Evolutionary conservation across 139 green algal species (phyloP), one percentile per base, ranked within the genome.

Genomic region (Edaphochlamys debaryana): DNA sequence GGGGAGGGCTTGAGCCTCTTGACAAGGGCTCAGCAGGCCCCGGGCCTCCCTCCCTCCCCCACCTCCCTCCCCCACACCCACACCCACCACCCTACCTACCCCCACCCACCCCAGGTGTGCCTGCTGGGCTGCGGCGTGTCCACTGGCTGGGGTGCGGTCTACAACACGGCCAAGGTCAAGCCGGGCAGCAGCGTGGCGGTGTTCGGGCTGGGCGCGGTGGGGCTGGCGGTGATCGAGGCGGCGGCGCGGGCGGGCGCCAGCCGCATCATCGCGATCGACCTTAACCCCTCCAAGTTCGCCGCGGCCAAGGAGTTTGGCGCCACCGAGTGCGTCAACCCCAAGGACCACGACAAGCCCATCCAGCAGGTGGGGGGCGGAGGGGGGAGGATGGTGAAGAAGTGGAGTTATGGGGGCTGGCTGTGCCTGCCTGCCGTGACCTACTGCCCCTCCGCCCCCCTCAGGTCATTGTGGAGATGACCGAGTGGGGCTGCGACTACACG

Each of bases 121-220:
- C 91, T 99, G 75, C 90, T 98, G 68, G 96, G 96, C 58, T 98
- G 96, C 85, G 96, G 96, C 66, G 93, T 98, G 42, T 64, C 93
- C 38, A 96, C 96, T 20, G 96, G 97, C 20, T 94, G 97, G 89
- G 97, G 97, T 37, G 97, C 97, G 9, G 97, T 99, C 23, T 92
- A 91, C 79, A 99, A 99, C 94, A 99, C 97, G 4, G 96, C 95
- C 66, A 97, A 97, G 87, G 96, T 98, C 25, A 86, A 98, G 85
- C 85, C 89, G 8, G 96, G 95, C 36, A 83, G 83, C 45, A 98
- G 91, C 29, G 97, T 98, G 36, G 98, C 97, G 17, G 94, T 98
- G 58, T 91, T 91, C 41, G 87, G 94, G 29, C 72, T 96, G 75
- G 95, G 95, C 19, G 95, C 95, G 4, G 94, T 99, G 48, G 96